Conservation (phyloP, 1,139 yeast genomes). For the Saccharomyces hybrid region DNA sequence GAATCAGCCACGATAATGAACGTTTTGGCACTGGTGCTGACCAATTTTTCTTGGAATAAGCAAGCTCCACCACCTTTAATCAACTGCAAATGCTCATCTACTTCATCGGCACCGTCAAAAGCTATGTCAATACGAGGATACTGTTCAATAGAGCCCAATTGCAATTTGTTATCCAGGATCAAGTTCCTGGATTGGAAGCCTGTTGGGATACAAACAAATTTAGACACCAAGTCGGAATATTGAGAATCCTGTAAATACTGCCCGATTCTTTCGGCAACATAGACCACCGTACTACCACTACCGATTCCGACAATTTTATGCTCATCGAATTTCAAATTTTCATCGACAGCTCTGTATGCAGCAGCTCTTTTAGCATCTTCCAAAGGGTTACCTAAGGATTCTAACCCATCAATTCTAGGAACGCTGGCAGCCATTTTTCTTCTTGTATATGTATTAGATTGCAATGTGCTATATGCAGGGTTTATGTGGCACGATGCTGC, state of each 20-base stretch:
- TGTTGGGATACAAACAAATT: constrained; percentile 80
- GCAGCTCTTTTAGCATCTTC: constrained; percentile 62
- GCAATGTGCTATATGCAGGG: not conserved
- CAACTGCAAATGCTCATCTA: constrained; percentile 68
- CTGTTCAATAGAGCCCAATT: constrained; percentile 75
- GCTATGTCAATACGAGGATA: constrained; percentile 77
- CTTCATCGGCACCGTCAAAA: constrained; percentile 98
- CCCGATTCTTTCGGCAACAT: constrained; percentile 90
- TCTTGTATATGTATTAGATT: not conserved
- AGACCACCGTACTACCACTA: constrained; percentile 93
- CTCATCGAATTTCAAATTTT: constrained; percentile 54
- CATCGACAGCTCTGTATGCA: constrained; percentile 89
- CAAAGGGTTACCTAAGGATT: constrained; percentile 29
- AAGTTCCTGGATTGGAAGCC: constrained; percentile 92
- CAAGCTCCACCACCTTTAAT: constrained; percentile 99
- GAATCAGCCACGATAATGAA: constrained; percentile 90
- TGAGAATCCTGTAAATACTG: constrained; percentile 28
- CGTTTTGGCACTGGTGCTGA: constrained; percentile 68
- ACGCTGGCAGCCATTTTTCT: not conserved
- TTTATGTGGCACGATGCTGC: not conserved
- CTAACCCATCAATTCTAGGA: constrained; percentile 16
- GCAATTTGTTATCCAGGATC: constrained; percentile 73
- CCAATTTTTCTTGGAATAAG: constrained; percentile 90
- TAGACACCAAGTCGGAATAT: constrained; percentile 38
- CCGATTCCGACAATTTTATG: constrained; percentile 88